Evolutionary conservation across 2,329 filamentous ascomycete species (phyloP), one percentile per base, ranked within the genome.

Genomic region (Cytospora schulzeri): DNA sequence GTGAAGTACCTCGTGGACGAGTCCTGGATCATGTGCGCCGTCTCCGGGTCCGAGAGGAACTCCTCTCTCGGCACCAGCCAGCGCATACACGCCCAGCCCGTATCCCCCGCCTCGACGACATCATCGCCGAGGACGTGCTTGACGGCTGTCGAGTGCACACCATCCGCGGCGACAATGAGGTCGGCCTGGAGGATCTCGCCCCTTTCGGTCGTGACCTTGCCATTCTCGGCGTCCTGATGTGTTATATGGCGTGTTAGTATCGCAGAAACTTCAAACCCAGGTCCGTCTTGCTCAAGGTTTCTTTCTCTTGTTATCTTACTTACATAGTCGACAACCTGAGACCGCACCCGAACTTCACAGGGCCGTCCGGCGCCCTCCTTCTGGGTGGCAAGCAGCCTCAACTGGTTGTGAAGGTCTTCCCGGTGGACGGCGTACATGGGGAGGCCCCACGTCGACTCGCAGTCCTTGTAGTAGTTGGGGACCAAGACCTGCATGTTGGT

Each of bases 41-140:
- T 54, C 33, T 60, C 50, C 1, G 35, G 26, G 19, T 60, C 58
- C 11, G 58, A 45, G 6, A 60, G 24, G 7, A 60, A 41, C 6
- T 60, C 58, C 12, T 45, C 50, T 12, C 33, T 60, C 33, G 58
- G 58, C 24, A 48, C 50, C 24, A 60, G 8, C 58, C 58, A 60
- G 17, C 58, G 50, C 58, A 60, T 60, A 41, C 58, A 60, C 2
- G 58, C 58, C 58, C 58, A 60, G 50, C 58, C 58, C 7, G 58
- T 60, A 35, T 60, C 58, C 3, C 58, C 50, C 4, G n/a, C 50
- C 33, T 60, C 33, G 35, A 60, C 50, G 2, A 54, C 58, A 7
- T 54, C 50, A 6, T 54, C 58, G 12, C 50, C 58, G 26, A 60
- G 58, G 19, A 60, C 50, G 15, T 60, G 58, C 58, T 45, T 53